phyloP scores from a whole-genome alignment of 768 basidiomycete species.

The Boletus sp. region DNA sequence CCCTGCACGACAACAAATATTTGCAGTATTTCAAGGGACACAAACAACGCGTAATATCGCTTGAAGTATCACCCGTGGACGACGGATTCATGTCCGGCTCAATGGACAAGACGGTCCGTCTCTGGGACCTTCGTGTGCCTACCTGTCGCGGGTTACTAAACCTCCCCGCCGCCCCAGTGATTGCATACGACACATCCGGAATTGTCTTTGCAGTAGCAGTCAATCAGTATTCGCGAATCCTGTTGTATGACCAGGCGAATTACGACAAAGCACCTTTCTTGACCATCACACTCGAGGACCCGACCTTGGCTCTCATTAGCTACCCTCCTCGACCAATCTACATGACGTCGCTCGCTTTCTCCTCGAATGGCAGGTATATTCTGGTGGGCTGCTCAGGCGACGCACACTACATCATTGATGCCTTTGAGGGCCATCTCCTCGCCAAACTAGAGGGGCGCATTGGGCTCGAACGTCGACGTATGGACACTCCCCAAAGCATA shows the following conservation, averaged over 20 bases:
- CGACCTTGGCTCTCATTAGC: conserved; percentile 65
- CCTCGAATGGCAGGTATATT: conserved; percentile 84
- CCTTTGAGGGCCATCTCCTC: conserved; percentile 79
- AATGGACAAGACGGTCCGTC: conserved; percentile 88
- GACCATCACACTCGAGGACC: conserved; percentile 78
- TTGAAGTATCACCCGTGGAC: conserved; percentile 89
- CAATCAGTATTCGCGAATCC: conserved; percentile 76
- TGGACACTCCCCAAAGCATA: conserved; percentile 49
- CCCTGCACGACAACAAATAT: conserved; percentile 94
- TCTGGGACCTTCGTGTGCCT: conserved; percentile 90
- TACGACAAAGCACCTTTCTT: conserved; percentile 93
- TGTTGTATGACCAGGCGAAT: conserved; percentile 81
- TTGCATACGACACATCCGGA: conserved; percentile 82
- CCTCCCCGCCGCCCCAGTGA: conserved; percentile 69
- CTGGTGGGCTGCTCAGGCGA: conserved; percentile 91
- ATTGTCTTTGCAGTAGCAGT: conserved; percentile 85
- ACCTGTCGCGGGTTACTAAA: conserved; percentile 75
- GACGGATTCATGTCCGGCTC: conserved; percentile 96
- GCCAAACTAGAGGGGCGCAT: conserved; percentile 83
- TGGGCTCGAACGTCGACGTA: conserved; percentile 71
- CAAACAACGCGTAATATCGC: conserved; percentile 80
- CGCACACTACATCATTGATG: conserved; percentile 91
- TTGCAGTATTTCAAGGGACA: conserved; percentile 95
- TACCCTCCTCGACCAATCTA: conserved; percentile 86
- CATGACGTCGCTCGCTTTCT: conserved; percentile 90